Evolutionary conservation across 306 rosid genomes (phyloP).

Genomic region (Cercis canadensis): DNA sequence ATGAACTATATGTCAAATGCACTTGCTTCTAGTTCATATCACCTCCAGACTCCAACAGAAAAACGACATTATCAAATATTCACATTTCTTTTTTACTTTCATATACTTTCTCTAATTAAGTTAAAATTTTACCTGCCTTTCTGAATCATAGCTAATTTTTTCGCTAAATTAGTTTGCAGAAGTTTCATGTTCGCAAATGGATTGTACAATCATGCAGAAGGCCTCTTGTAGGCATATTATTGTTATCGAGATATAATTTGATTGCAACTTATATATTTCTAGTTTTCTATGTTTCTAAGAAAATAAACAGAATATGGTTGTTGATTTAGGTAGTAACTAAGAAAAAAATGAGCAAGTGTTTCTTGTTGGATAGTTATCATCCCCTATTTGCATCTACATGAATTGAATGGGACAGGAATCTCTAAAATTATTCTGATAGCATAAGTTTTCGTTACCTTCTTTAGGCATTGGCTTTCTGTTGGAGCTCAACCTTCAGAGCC

Average conservation of each 20-base stretch:
- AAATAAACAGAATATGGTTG: not conserved
- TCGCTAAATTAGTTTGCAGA: not conserved
- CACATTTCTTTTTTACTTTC: not conserved
- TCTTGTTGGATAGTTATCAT: not conserved
- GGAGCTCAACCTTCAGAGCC: constrained; percentile 99
- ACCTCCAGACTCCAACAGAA: not conserved
- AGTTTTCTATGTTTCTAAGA: not conserved
- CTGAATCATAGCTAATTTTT: not conserved
- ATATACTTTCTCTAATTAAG: not conserved
- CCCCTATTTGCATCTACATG: too few relatives aligned
- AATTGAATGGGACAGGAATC: constrained; percentile 26
- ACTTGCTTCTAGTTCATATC: not conserved
- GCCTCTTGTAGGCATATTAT: not conserved
- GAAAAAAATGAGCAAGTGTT: too few relatives aligned
- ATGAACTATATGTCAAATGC: not conserved
- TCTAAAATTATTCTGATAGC: not conserved
- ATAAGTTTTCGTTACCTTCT: constrained; percentile 6
- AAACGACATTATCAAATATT: not conserved
- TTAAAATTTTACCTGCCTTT: not conserved
- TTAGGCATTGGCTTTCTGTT: constrained; percentile 96
- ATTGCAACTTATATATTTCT: not conserved
- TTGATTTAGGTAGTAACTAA: not conserved
- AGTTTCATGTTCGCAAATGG: not conserved
- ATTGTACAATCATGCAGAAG: not conserved
- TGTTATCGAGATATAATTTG: not conserved